Conservation (phyloP, 495 filamentous ascomycete genomes). For the Parathielavia appendiculata region DNA sequence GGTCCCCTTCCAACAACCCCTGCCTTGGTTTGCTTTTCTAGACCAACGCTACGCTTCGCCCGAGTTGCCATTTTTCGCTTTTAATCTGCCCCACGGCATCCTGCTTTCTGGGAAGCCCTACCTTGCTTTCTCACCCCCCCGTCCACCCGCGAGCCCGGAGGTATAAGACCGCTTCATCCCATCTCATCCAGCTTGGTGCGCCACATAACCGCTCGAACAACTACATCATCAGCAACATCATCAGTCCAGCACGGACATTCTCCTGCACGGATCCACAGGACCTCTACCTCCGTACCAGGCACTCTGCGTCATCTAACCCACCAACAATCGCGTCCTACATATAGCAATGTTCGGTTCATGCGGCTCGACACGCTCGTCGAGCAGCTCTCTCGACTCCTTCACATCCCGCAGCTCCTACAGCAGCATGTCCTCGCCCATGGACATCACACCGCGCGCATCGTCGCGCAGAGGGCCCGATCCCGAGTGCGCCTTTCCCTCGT, state of each 20-base stretch:
- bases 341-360: constrained; percentile 44
- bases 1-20: constrained; percentile 15
- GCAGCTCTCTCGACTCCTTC: constrained; percentile 26
- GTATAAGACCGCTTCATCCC: constrained; percentile 21
- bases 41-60: constrained; percentile 7
- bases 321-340: constrained; percentile 9
- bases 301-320: constrained; percentile 12
- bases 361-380: constrained; percentile 34
- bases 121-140: constrained; percentile 13
- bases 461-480: constrained; percentile 36
- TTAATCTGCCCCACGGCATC: constrained; percentile 34
- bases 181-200: constrained; percentile 6
- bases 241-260: constrained; percentile 1
- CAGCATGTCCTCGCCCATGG: constrained; percentile 46
- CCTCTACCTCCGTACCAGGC: background rate
- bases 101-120: constrained; percentile 27
- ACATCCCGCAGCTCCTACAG: constrained; percentile 24
- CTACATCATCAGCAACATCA: constrained; percentile 16
- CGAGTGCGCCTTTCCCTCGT: constrained; percentile 48
- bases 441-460: constrained; percentile 45
- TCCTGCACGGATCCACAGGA: background rate
- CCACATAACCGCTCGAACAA: background rate
- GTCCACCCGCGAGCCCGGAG: background rate
- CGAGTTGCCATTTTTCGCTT: constrained; percentile 11
- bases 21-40: constrained; percentile 16